Conservation (phyloP, 306 rosid genomes). For the Gillenia trifoliata region DNA sequence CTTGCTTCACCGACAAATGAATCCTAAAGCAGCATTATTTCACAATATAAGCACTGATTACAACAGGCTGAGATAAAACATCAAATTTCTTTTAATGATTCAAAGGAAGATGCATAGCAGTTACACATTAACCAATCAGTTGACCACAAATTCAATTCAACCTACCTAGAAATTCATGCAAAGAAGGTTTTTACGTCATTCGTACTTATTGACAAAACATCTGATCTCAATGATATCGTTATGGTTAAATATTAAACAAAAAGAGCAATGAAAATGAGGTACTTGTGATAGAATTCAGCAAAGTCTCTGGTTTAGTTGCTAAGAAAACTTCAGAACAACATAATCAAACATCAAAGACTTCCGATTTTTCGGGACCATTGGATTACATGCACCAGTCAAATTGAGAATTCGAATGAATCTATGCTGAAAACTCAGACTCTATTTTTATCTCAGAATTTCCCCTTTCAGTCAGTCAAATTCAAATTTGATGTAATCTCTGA, state of each 20-base stretch:
- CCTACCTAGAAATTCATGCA: background rate
- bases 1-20: constrained; percentile 60
- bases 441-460: background rate
- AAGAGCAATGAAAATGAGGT: background rate
- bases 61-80: constrained; percentile 10
- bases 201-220: background rate
- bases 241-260: background rate
- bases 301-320: background rate
- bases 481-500: constrained; percentile 19
- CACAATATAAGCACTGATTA: constrained; percentile 9
- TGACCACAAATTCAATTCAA: background rate
- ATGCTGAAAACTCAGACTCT: background rate
- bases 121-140: background rate
- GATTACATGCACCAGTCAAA: background rate
- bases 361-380: background rate
- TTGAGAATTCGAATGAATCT: background rate
- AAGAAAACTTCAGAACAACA: background rate
- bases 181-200: background rate
- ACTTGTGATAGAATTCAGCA: background rate
- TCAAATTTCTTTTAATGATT: background rate
- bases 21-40: constrained; percentile 47
- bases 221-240: background rate
- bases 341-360: background rate
- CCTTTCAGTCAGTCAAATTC: constrained; percentile 8
- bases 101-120: background rate